Evolutionary conservation across 495 filamentous ascomycete species (phyloP).

Genomic region (Talaromyces proteolyticus): DNA sequence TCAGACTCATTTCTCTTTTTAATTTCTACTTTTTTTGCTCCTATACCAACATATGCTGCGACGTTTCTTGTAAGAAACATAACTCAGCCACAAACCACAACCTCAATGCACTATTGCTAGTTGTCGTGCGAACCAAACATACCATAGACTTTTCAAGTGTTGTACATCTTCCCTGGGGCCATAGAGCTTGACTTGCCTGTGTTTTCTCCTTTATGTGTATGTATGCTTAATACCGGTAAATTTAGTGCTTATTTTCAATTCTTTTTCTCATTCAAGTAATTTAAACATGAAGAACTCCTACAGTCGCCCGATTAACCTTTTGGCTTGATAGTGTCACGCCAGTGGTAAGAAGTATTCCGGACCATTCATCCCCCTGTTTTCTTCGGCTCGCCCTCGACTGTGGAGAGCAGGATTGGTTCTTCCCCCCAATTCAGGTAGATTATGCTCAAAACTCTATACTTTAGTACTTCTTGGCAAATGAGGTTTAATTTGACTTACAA

Average conservation of each 20-base stretch:
- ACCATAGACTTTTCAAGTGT: conserved; percentile 8
- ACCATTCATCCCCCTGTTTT: too few relatives aligned
- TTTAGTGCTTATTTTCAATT: background rate
- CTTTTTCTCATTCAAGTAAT: background rate
- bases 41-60: background rate
- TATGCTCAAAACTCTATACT: too few relatives aligned
- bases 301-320: too few relatives aligned
- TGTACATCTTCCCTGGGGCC: conserved; percentile 7
- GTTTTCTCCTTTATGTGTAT: conserved; percentile 7
- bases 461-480: too few relatives aligned
- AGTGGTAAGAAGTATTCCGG: too few relatives aligned
- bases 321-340: too few relatives aligned
- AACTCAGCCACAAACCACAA: background rate
- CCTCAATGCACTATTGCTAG: conserved; percentile 2
- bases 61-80: background rate
- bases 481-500: too few relatives aligned
- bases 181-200: conserved; percentile 6
- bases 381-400: too few relatives aligned
- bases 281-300: too few relatives aligned
- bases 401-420: too few relatives aligned
- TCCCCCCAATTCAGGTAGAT: too few relatives aligned
- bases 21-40: background rate
- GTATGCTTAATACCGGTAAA: conserved; percentile 8
- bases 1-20: conserved; percentile 1
- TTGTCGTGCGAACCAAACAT: conserved; percentile 4